Base-by-base conservation (phyloP, 495 filamentous ascomycete genomes). In the Astrothelium subdiscretum region DNA sequence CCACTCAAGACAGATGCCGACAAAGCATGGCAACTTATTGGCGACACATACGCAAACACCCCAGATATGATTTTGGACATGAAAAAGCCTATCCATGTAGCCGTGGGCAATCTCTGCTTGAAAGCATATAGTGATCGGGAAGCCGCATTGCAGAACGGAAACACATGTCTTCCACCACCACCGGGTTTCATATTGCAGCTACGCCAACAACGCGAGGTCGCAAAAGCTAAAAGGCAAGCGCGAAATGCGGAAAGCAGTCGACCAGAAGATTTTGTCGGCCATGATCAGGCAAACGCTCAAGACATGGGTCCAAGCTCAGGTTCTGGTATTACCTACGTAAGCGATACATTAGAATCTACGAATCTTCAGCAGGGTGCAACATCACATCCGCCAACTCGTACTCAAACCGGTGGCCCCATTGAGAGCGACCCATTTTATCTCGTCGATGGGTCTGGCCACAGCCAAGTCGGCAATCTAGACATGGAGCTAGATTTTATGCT, bases 171-270 rank as follows among this genome's bases (percentile, higher is more conserved):
- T 60, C 52, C 59, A 31, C 59, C 48, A 31, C 60, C 66, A 59
- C 67, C 67, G 66, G 42, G 59, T 22, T 69, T 64, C 52, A 68
- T 69, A 42, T 35, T 61, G 54, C 52, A 69, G 59, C 60, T 69
- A 63, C 59, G 66, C 31, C 60, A 66, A 62, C 67, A 66, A 59
- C 66, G 62, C n/a, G 67, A 68, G 40, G 22, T 57, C 24, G 66
- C 63, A 42, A 68, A 68, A 43, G 63, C 60, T 15, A 69, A 62
- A 48, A 68, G 57, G 38, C 59, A 69, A 68, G 66, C 66, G 24
- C 31, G 61, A n/a, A 91, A 94, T 70, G 84, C 89, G 13, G 90
- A 90, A 2, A 91, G 87, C 42, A 78, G 80, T 27, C 79, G 85
- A 42, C 90, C 89, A 3, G 81, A 85, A 43, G 85, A 94, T 48